Base-by-base conservation (phyloP, 2,329 filamentous ascomycete species). In the Esteya vermicola region DNA sequence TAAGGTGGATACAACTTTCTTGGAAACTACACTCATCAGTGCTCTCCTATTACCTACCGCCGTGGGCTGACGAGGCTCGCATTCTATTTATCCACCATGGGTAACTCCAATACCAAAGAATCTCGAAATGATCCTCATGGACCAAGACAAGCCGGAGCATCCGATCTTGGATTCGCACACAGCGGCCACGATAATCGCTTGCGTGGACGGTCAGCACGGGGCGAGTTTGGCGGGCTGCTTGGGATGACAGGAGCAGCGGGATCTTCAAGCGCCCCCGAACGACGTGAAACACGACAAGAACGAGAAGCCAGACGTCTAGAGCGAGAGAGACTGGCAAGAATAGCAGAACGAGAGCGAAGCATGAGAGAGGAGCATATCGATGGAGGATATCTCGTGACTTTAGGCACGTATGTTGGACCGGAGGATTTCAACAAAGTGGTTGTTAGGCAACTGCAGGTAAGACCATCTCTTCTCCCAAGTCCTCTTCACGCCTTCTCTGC, bases 361-460 rank as follows among this genome's bases (percentile, higher is more conserved):
- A 77, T 96, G 63, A 78, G 70, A 47, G 88, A 95, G 51, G 91
- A 98, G 56, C 77, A 88, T 57, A 82, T 96, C 4, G 91, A 98
- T 58, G 91, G 91, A 18, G 91, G 91, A 19, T 98, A 80, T 61
- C 64, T 98, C 36, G 91, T 98, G 25, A 98, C 91, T 0, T 75
- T 94, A 54, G 91, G 91, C 27, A 84, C 88, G 37, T 98, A 98
- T 55, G 89, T 85, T 19, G 88, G 89, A 0, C 66, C 77, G 1
- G 91, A 98, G 60, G 91, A 98, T 60, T 98, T 89, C 57, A 93
- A 76, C 65, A 96, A 96, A 59, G 64, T 73, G 16, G 67, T 85
- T 36, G 89, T 96, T 41, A 76, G 91, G 49, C 88, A 94, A 57
- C 64, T 98, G 41, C 89, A 91, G 79, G 86, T 93, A 70, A 53